Conservation (phyloP, 331 rosid species). For the Acacia concinna region DNA sequence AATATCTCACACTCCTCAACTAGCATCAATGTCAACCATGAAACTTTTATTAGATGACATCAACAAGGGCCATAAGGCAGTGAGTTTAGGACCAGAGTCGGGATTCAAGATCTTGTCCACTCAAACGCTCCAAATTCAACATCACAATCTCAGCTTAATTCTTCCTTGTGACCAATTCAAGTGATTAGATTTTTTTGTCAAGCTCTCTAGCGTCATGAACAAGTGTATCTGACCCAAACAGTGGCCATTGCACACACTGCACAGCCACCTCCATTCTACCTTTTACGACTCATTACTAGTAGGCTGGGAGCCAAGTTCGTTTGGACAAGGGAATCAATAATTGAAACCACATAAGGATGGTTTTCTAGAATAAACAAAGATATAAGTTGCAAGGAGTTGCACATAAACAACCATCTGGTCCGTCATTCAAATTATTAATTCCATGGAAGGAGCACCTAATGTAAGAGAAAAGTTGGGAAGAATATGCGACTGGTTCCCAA, state of each 20-base stretch:
- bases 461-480: not conserved
- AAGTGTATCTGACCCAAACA: not conserved
- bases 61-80: not conserved
- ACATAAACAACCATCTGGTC: not conserved
- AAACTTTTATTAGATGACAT: not conserved
- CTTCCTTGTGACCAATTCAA: not conserved
- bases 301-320: not conserved
- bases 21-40: not conserved
- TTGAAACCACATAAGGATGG: not conserved
- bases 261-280: not conserved
- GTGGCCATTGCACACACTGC: not conserved
- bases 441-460: not conserved
- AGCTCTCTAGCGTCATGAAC: not conserved
- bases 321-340: not conserved
- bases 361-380: not conserved
- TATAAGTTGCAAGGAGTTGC: not conserved
- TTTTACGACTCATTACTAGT: not conserved
- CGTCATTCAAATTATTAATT: not conserved
- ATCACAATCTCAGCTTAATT: not conserved
- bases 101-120: not conserved
- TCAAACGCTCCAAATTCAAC: not conserved
- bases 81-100: not conserved
- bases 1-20: not conserved
- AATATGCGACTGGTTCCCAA: not conserved
- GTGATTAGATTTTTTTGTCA: not conserved